These are phyloP conservation scores for Blastobotrys petasosporus DNA, from an alignment of 1,139 yeast genomes.

Conservation along the genomic window DNA sequence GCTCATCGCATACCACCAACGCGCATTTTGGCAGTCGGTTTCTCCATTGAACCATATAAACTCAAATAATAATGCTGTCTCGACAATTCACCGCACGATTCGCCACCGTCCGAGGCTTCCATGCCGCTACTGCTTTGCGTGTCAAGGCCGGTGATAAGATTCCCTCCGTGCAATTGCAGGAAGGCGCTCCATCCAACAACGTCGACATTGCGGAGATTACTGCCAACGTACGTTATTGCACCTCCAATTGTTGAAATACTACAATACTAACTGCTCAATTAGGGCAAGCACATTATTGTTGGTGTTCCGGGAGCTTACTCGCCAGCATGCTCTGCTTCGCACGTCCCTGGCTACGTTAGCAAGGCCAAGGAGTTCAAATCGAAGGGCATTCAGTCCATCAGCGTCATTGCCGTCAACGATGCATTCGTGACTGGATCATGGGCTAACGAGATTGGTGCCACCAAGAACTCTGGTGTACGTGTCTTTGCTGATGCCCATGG, in stretches of 20 bases:
- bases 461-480: conserved; percentile 17
- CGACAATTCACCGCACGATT: conserved; percentile 7
- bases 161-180: conserved; percentile 52
- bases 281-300: conserved; percentile 55
- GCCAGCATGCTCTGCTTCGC: conserved; percentile 74
- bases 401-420: conserved; percentile 76
- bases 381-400: conserved; percentile 58
- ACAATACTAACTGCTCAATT: not conserved
- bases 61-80: conserved; percentile 10
- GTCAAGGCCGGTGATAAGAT: conserved; percentile 38
- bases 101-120: conserved; percentile 23
- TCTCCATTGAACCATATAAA: too few species aligned
- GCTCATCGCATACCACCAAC: too few species aligned
- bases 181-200: conserved; percentile 62
- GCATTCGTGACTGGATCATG: conserved; percentile 81
- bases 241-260: not conserved
- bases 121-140: conserved; percentile 23
- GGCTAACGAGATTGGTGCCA: conserved; percentile 45
- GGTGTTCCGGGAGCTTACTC: conserved; percentile 93
- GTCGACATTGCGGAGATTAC: conserved; percentile 56
- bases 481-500: conserved; percentile 77
- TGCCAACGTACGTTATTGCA: conserved; percentile 23
- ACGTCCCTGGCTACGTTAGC: conserved; percentile 71
- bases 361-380: conserved; percentile 46
- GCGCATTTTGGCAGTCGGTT: too few species aligned